A percentile compares a stretch with the other conserved stretches of the same genome.
phyloP scores from a whole-genome alignment of 441 rosid genomes.

The Jatropha podagrica region DNA sequence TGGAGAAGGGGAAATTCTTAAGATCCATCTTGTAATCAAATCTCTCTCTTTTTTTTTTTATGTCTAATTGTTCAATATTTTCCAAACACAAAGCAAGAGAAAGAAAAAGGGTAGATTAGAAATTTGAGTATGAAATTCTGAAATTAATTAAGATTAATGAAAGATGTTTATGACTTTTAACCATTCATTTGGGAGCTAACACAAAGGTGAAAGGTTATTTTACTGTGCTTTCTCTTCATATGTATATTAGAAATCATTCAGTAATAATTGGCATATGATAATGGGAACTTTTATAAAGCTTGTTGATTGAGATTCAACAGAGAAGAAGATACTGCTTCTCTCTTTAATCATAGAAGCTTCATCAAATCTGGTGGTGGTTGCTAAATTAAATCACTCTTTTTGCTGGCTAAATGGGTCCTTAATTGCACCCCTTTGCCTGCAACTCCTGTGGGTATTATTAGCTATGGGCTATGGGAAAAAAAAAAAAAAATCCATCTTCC shows the following conservation, averaged over 20 bases:
- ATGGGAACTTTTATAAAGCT: constrained; percentile 30
- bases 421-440: background rate
- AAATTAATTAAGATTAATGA: too few species aligned
- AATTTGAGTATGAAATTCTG: background rate
- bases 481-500: background rate
- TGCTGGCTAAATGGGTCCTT: constrained; percentile 36
- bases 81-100: background rate
- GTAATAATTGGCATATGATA: constrained; percentile 34
- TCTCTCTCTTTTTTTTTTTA: background rate
- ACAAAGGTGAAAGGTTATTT: too few species aligned
- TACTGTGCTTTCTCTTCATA: too few species aligned
- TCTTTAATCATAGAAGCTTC: constrained; percentile 26
- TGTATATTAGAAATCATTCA: constrained; percentile 22
- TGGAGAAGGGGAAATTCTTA: background rate
- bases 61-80: background rate
- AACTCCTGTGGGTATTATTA: background rate
- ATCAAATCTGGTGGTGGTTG: constrained; percentile 21
- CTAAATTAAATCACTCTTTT: constrained; percentile 21
- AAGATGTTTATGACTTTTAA: too few species aligned
- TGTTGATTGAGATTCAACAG: constrained; percentile 35
- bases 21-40: background rate
- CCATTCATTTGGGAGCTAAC: too few species aligned
- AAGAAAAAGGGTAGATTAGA: background rate
- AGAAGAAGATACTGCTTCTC: background rate
- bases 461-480: background rate